Percentiles rank a stretch among this genome's conserved stretches.
Conservation (phyloP, 345 rosid genomes). For the Heritiera littoralis region DNA sequence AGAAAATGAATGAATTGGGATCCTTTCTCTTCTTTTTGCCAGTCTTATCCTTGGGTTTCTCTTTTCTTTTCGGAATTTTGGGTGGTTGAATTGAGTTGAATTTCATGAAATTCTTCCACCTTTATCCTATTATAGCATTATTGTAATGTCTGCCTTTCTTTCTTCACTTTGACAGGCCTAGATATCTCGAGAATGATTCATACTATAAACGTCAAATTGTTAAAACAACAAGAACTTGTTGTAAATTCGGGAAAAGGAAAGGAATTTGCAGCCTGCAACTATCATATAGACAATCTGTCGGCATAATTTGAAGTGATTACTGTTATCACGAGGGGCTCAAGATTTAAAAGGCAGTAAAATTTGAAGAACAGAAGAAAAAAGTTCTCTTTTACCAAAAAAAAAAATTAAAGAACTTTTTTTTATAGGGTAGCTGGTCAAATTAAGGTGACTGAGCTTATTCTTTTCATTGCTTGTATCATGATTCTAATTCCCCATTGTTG, state of each 20-base stretch:
- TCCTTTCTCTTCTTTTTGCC: background rate
- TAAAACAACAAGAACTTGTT: background rate
- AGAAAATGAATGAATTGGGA: background rate
- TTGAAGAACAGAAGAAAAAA: too few relatives aligned
- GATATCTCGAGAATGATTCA: constrained; percentile 23
- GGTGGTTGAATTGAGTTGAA: background rate
- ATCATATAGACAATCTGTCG: too few relatives aligned
- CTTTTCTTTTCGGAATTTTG: background rate
- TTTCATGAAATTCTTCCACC: background rate
- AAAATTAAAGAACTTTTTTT: too few relatives aligned
- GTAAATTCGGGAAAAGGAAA: too few relatives aligned
- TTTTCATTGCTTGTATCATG: too few relatives aligned
- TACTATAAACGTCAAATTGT: background rate
- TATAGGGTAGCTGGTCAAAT: too few relatives aligned
- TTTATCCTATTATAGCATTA: background rate
- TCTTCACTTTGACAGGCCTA: background rate
- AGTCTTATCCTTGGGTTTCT: background rate
- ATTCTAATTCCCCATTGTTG: too few relatives aligned
- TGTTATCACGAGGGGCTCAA: background rate
- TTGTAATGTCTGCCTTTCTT: background rate
- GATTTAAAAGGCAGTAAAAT: background rate
- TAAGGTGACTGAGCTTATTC: too few relatives aligned
- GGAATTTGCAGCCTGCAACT: too few relatives aligned
- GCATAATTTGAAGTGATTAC: background rate
- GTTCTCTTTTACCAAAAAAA: too few relatives aligned